Evolutionary conservation across 176 grass and related monocot genomes (phyloP).

Genomic region (Triticum monococcum): DNA sequence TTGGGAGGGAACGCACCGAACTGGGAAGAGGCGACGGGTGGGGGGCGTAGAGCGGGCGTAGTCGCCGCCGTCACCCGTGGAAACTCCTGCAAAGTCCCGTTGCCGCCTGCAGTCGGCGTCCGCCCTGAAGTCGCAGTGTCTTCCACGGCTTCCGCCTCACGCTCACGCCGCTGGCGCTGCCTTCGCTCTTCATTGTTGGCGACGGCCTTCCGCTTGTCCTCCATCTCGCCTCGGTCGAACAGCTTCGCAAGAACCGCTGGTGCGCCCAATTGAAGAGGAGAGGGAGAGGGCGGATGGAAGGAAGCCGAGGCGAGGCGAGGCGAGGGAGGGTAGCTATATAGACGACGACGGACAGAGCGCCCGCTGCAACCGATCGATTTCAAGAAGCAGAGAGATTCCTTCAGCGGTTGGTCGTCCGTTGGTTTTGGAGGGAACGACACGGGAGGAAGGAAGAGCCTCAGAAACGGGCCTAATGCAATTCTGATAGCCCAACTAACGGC

Average conservation of each 20-base stretch:
- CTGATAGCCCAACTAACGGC: too few relatives aligned
- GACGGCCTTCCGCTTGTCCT: not conserved
- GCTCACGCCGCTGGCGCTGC: not conserved
- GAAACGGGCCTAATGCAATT: too few relatives aligned
- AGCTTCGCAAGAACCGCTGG: not conserved
- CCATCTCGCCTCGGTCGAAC: not conserved
- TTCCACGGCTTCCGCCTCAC: too few relatives aligned
- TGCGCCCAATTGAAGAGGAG: too few relatives aligned
- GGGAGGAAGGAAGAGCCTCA: too few relatives aligned
- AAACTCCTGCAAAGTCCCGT: not conserved
- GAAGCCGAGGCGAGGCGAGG: not conserved
- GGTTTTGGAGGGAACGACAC: too few relatives aligned
- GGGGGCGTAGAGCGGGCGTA: not conserved
- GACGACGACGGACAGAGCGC: too few relatives aligned
- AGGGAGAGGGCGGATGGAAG: not conserved
- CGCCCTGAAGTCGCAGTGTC: not conserved
- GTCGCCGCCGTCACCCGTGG: not conserved
- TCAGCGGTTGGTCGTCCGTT: too few relatives aligned
- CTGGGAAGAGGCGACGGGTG: not conserved
- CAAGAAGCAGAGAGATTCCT: too few relatives aligned
- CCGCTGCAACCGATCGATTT: too few relatives aligned
- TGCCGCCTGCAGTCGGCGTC: not conserved
- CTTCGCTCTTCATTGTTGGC: not conserved
- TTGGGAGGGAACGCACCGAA: not conserved
- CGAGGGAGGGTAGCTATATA: not conserved